phyloP scores from a whole-genome alignment of 441 rosid genomes.

The Jatropha podagrica region DNA sequence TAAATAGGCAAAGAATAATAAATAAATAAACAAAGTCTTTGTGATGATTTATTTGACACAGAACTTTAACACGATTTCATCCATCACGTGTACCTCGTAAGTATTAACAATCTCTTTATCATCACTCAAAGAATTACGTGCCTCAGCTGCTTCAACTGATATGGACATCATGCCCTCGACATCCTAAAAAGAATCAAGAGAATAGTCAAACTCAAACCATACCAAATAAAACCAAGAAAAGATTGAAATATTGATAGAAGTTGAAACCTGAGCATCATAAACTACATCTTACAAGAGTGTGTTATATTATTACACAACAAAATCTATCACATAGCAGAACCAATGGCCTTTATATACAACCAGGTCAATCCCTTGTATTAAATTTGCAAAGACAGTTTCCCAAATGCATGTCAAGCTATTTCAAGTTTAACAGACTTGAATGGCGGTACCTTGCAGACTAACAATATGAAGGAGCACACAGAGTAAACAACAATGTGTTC shows the following conservation, averaged over 20 bases:
- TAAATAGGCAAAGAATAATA: constrained; percentile 12
- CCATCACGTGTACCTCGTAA: constrained; percentile 64
- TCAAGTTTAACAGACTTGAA: too few relatives aligned
- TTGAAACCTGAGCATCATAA: constrained; percentile 5
- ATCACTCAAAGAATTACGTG: constrained; percentile 85
- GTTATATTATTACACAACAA: not conserved
- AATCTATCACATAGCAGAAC: not conserved
- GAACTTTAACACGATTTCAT: constrained; percentile 16
- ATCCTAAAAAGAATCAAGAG: constrained; percentile 52
- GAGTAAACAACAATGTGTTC: too few relatives aligned
- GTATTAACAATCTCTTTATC: constrained; percentile 93
- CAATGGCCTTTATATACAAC: not conserved
- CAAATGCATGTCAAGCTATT: too few relatives aligned
- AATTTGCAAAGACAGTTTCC: not conserved
- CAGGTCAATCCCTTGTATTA: not conserved
- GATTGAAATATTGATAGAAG: constrained; percentile 1
- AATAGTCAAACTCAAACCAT: constrained; percentile 8
- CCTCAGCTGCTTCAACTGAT: constrained; percentile 96
- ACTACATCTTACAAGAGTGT: not conserved
- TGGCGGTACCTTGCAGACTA: not conserved
- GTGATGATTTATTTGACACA: constrained; percentile 10
- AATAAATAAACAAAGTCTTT: constrained; percentile 4
- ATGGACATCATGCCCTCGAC: constrained; percentile 99
- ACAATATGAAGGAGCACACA: not conserved
- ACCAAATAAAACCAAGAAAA: not conserved